Evolutionary conservation across 1,284 basidiomycete genomes (phyloP).

Genomic region (Austroboletus novae-zelandiae): DNA sequence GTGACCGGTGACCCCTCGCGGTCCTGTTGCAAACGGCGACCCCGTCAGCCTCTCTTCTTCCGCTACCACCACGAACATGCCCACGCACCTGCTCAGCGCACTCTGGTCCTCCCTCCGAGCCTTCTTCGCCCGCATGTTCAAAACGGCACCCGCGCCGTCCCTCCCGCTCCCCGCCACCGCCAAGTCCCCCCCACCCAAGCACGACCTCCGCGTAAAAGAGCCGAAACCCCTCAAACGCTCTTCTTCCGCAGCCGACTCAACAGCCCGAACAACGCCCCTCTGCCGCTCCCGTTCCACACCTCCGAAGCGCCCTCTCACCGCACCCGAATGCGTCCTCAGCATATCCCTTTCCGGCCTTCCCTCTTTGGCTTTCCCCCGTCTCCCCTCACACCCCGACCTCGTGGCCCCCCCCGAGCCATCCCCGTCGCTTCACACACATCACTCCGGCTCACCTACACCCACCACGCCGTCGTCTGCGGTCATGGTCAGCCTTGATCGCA

Average conservation of each 20-base stretch:
- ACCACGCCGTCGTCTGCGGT: conserved; percentile 15
- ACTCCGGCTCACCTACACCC: conserved; percentile 2
- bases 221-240: conserved; percentile 14
- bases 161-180: conserved; percentile 20
- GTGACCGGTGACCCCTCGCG: no score
- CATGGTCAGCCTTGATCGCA: conserved; percentile 22
- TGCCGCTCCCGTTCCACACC: conserved; percentile 7
- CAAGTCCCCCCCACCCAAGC: background rate
- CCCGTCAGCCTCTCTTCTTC: no score
- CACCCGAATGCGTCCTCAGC: conserved; percentile 4
- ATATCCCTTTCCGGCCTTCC: conserved; percentile 21
- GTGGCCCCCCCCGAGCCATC: no score
- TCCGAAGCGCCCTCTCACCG: background rate
- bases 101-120: conserved; percentile 16
- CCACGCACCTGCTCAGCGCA: conserved; percentile 7
- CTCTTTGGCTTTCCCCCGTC: background rate
- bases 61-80: background rate
- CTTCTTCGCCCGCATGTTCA: conserved; percentile 14
- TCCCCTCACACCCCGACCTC: no score
- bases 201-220: background rate
- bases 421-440: conserved; percentile 9
- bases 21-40: no score
- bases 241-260: conserved; percentile 2
- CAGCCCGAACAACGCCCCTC: conserved; percentile 2
- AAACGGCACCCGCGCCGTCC: conserved; percentile 2